Evolutionary conservation across 2,329 filamentous ascomycete genomes (phyloP).

Genomic region (Incumbomyces delicatus): DNA sequence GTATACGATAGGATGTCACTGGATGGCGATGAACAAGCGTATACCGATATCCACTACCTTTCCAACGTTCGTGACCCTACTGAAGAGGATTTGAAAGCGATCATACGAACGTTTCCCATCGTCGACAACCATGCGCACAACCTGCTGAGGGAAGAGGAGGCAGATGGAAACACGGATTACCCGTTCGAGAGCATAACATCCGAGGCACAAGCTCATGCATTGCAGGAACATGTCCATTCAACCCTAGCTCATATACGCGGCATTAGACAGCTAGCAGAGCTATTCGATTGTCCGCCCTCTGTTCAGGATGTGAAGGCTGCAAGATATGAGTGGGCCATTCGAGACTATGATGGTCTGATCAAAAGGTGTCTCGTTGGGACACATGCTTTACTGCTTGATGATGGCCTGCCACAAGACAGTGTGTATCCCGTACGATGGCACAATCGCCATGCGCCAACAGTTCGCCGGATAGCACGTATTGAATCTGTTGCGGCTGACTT

Average conservation of each 20-base stretch:
- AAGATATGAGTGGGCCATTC: conserved; percentile 37
- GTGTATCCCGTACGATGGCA: conserved; percentile 56
- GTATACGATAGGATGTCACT: background rate
- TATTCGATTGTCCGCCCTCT: conserved; percentile 55
- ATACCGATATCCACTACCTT: conserved; percentile 6
- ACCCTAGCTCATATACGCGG: conserved; percentile 62
- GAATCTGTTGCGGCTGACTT: conserved; percentile 60
- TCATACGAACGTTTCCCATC: conserved; percentile 32
- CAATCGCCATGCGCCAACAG: conserved; percentile 52
- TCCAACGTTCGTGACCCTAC: conserved; percentile 6
- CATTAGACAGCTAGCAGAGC: conserved; percentile 54
- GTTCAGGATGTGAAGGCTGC: conserved; percentile 49
- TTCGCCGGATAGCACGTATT: conserved; percentile 65
- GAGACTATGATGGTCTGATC: conserved; percentile 48
- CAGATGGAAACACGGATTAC: conserved; percentile 23
- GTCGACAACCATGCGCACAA: conserved; percentile 43
- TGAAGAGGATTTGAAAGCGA: conserved; percentile 25
- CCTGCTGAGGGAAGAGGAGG: conserved; percentile 27
- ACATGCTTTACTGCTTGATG: conserved; percentile 67
- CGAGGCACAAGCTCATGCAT: conserved; percentile 61
- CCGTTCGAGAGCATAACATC: conserved; percentile 57
- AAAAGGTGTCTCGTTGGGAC: conserved; percentile 60
- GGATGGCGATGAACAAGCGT: background rate
- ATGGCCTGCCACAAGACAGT: conserved; percentile 52
- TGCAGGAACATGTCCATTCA: conserved; percentile 47